Base-by-base conservation (phyloP, 345 rosid species). In the Dipteronia sinensis region DNA sequence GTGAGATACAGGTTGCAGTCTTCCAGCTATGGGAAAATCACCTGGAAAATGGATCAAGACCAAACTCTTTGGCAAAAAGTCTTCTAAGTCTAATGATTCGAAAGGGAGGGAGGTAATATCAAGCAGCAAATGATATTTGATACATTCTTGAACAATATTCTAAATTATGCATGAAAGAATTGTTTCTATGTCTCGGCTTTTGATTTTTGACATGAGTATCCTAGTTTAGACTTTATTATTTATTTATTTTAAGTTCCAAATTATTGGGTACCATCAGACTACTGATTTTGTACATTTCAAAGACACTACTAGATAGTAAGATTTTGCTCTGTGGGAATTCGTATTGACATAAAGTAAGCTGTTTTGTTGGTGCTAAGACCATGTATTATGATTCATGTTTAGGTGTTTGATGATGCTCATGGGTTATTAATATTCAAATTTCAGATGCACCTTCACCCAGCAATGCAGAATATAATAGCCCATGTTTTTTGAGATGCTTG, bases 1-100 rank as follows among this genome's bases (percentile, higher is more conserved):
- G 72, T 77, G 75, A 72, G 70, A 62, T 44, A 22, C 7, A 22
- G 55, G 42, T 80, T 83, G 76, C 67, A 71, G 80, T 78, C 61
- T 69, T 78, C 64, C 67, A 63, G 77, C 61, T 15, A 93, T 93
- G 98, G 97, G 97, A 1, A 94, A 88, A 78, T 87, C 98, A 56
- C 93, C 93, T 1, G 83, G 86, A 16, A 95, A 85, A 83, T 95
- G 98, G 98, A 87, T 95, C 76, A 95, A 93, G 87, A 84, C 87
- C 70, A 84, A 93, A 51, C 82, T 95, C 1, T 91, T 93, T 79
- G 97, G 98, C 40, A 95, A 93, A 88, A 95, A 90, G 82, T 40
- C 91, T 10, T 90, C 96, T 72, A 93, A 92, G 82, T 88, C 92
- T 67, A 79, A 81, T 78, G 59, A 74, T 25, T 85, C 86, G 22